A percentile compares a stretch with the other conserved stretches of the same genome.
Conservation (phyloP, 2,329 filamentous ascomycete genomes). For the Thielaviopsis ethacetica region DNA sequence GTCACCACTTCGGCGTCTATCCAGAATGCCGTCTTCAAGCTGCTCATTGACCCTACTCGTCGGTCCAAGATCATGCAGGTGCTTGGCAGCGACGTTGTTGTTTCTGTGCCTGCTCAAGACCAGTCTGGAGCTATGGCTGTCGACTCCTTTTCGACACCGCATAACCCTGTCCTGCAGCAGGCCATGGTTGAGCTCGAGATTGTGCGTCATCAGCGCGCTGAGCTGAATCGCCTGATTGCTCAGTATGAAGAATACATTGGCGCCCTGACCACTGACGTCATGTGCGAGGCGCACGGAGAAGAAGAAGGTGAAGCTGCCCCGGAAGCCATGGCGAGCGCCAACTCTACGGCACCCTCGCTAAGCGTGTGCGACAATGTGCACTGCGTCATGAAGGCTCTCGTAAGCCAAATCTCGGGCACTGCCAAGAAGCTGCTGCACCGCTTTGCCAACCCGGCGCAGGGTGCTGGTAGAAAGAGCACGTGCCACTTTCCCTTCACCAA, state of each 20-base stretch:
- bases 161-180: conserved; percentile 6
- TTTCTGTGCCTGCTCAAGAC: conserved; percentile 2
- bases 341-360: background rate
- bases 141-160: conserved; percentile 3
- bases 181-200: conserved; percentile 10
- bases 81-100: conserved; percentile 5
- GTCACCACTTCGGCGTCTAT: conserved; percentile 1
- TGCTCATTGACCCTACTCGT: conserved; percentile 8
- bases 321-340: background rate
- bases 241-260: conserved; percentile 11
- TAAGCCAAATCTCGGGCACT: conserved; percentile 1
- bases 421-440: conserved; percentile 3
- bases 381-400: conserved; percentile 9
- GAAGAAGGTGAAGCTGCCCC: background rate
- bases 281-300: background rate
- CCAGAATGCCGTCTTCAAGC: conserved; percentile 11
- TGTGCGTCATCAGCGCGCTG: conserved; percentile 5
- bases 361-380: conserved; percentile 5
- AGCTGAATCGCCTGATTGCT: conserved; percentile 2
- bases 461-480: background rate
- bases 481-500: conserved; percentile 8
- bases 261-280: conserved; percentile 6
- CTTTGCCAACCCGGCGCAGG: background rate
- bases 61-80: conserved; percentile 9
- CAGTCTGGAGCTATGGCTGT: background rate